Percentiles rank a stretch among this genome's conserved stretches.
Conservation (phyloP, 371 early-diverging fungal genomes). For the Batkoa obscura region DNA sequence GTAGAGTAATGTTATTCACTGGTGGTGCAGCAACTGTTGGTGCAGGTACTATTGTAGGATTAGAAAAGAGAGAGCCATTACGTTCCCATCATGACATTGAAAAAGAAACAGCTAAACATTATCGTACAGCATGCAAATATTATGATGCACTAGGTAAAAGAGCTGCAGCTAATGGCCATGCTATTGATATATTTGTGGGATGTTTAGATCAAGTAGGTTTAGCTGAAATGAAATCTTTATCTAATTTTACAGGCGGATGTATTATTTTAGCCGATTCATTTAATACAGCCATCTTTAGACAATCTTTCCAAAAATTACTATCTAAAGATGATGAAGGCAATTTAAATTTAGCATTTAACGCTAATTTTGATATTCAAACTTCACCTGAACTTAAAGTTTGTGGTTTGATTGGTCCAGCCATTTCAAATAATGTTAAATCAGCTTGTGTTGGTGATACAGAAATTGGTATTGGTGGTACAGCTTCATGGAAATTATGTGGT, state of each 20-base stretch:
- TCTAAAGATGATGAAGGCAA: slow-evolving; percentile 74
- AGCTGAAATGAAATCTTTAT: slow-evolving; percentile 92
- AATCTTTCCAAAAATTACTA: slow-evolving; percentile 85
- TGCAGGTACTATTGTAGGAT: slow-evolving; percentile 90
- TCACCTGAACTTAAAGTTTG: slow-evolving; percentile 87
- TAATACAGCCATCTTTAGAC: slow-evolving; percentile 89
- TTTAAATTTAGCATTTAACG: slow-evolving; percentile 95
- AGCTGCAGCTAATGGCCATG: slow-evolving; percentile 63
- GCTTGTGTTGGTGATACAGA: slow-evolving; percentile 92
- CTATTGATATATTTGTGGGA: slow-evolving; percentile 82
- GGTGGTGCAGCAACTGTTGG: slow-evolving; percentile 98
- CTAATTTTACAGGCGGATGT: slow-evolving; percentile 82
- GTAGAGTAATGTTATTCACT: slow-evolving; percentile 89
- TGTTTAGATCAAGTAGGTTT: slow-evolving; percentile 93
- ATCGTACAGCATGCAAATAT: slow-evolving; percentile 84
- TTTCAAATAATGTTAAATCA: slow-evolving; percentile 76
- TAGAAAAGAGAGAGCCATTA: slow-evolving; percentile 85
- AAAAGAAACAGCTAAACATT: slow-evolving; percentile 82
- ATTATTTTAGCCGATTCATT: slow-evolving; percentile 96
- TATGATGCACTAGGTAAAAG: slow-evolving; percentile 85
- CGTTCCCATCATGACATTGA: slow-evolving; percentile 96
- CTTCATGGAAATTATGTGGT: slow-evolving; percentile 86
- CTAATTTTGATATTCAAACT: slow-evolving; percentile 90
- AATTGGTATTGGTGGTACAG: slow-evolving; percentile 91
- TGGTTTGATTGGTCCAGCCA: slow-evolving; percentile 88